Base-by-base conservation (phyloP, 1,284 basidiomycete species). In the Salmacisia buchloeana region DNA sequence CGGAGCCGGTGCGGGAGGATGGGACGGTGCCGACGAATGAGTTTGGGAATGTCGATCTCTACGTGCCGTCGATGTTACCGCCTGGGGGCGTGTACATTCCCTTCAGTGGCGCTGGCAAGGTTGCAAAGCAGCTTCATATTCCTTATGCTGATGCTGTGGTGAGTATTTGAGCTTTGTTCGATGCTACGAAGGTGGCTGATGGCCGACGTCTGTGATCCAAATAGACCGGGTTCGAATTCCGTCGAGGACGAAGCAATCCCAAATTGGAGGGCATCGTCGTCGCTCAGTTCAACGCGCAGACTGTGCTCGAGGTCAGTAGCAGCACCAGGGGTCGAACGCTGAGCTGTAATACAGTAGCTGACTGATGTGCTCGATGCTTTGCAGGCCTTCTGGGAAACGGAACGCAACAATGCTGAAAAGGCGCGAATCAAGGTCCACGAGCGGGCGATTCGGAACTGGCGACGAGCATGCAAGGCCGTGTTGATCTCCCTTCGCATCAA, bases 1-100 rank as follows among this genome's bases (percentile, higher is more conserved):
- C 92, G 6, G 85, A 87, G 29, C 76, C 76, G 13, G 90, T 94
- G 1, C 86, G 98, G 38, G 80, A 88, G 57, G 85, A 97, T 90
- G 94, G 96, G 23, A 87, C 86, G 77, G 86, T 98, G 39, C 93
- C 93, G 3, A 94, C 90, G 81, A 99, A 99, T 74, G 86, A 89
- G 66, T 99, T 96, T 79, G 96, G 96, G 23, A 97, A 97, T 79
- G 90, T 99, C 68, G 94, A 99, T 81, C 82, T 99, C 31, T 98
- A 96, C 79, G 90, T 91, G 4, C 89, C 92, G 27, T 88, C 89
- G 1, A 98, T 99, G 94, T 84, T 98, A 27, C 96, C 96, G 0
- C 82, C 81, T 59, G 94, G 94, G 15, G 92, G 87, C 2, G 88
- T 84, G 0, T 91, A 97, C 81, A 83, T 98, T 36, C 90, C 92